Conservation (phyloP, 2,329 filamentous ascomycete species). For the Alternaria alternata region DNA sequence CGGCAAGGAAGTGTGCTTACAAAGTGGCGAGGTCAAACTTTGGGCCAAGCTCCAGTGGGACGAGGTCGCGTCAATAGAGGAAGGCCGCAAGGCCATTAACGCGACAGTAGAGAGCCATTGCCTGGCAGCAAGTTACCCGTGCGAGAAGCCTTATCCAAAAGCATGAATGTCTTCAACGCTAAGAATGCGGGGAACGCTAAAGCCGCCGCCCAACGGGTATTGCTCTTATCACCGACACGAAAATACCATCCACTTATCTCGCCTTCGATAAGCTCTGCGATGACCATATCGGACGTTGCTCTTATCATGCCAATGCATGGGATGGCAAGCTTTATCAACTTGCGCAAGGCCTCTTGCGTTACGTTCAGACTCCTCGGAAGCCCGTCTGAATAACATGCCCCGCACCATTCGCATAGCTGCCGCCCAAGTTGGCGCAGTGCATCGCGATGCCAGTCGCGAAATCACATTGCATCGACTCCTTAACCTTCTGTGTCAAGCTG, state of each 20-base stretch:
- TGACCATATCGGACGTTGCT: not conserved
- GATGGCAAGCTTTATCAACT: too few species aligned
- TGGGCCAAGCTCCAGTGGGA: too few species aligned
- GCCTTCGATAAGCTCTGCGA: not conserved
- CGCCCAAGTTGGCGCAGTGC: slow-evolving; percentile 61
- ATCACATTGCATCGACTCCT: slow-evolving; percentile 59
- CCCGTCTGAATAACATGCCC: slow-evolving; percentile 35
- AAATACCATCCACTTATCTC: not conserved
- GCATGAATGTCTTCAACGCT: too few species aligned
- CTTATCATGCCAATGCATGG: not conserved
- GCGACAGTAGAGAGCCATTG: too few species aligned
- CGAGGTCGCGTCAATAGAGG: too few species aligned
- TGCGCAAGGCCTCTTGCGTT: not conserved
- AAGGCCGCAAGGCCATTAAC: too few species aligned
- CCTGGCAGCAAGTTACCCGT: too few species aligned
- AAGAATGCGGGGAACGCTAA: not conserved
- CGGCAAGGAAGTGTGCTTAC: too few species aligned
- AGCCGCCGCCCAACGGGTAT: too few species aligned
- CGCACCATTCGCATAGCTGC: slow-evolving; percentile 58
- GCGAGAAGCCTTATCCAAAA: too few species aligned
- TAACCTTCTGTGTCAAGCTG: slow-evolving; percentile 57
- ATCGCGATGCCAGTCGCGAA: slow-evolving; percentile 50
- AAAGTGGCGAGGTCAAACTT: too few species aligned
- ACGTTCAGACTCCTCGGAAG: not conserved
- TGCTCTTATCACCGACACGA: not conserved